Conservation (phyloP, 371 early-diverging fungal genomes). For the Massospora cicadina region DNA sequence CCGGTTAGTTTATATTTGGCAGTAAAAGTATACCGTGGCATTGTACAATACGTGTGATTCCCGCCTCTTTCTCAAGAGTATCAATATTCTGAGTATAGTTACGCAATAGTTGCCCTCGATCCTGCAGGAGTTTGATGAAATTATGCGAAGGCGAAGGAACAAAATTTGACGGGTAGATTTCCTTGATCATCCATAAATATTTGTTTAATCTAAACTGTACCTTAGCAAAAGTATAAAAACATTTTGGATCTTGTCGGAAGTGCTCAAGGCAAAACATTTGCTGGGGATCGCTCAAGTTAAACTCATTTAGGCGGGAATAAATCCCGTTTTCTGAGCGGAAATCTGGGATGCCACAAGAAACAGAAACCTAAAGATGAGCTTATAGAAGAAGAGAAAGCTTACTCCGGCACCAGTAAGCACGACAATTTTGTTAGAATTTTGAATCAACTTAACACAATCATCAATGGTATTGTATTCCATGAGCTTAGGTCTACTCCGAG, state of each 20-base stretch:
- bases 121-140: slow-evolving; percentile 57
- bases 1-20: not conserved
- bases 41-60: slow-evolving; percentile 25
- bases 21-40: not conserved
- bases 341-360: slow-evolving; percentile 47
- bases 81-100: slow-evolving; percentile 94
- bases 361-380: slow-evolving; percentile 14
- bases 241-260: slow-evolving; percentile 22
- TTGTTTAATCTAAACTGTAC: slow-evolving; percentile 68
- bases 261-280: slow-evolving; percentile 84
- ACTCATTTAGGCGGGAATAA: slow-evolving; percentile 72
- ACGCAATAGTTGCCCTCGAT: slow-evolving; percentile 50
- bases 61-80: slow-evolving; percentile 75
- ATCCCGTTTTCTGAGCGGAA: slow-evolving; percentile 87
- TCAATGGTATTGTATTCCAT: not conserved
- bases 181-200: slow-evolving; percentile 61
- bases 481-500: not conserved
- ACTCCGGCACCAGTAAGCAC: slow-evolving; percentile 93
- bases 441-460: not conserved
- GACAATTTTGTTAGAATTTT: slow-evolving; percentile 47
- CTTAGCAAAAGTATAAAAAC: not conserved
- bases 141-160: slow-evolving; percentile 74
- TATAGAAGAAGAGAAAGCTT: slow-evolving; percentile 57
- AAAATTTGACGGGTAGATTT: slow-evolving; percentile 61
- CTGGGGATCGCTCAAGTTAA: slow-evolving; percentile 75